A percentile compares a stretch with the other conserved stretches of the same genome.
Conservation (phyloP, 805 yeast genomes). For the Nakazawaea sp. region DNA sequence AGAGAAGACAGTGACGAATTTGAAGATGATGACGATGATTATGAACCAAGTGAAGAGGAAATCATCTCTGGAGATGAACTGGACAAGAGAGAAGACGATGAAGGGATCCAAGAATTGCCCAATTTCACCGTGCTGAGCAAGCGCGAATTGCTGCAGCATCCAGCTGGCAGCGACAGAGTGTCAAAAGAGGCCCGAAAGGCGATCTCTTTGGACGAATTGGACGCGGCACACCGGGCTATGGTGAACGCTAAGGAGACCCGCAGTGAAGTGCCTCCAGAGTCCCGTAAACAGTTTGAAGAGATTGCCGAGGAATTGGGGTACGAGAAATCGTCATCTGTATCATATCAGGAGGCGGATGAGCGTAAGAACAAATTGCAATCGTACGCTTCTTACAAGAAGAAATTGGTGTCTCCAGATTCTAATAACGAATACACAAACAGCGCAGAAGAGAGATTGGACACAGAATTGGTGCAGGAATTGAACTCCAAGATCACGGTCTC, state of each 20-base stretch:
- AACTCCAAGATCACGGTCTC: conserved; percentile 50
- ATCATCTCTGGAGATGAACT: conserved; percentile 53
- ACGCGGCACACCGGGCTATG: conserved; percentile 53
- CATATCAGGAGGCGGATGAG: conserved; percentile 41
- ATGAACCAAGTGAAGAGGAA: conserved; percentile 45
- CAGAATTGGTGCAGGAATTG: conserved; percentile 47
- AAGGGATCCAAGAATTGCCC: conserved; percentile 52
- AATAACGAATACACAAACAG: conserved; percentile 52
- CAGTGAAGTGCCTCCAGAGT: conserved; percentile 24
- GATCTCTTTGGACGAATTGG: conserved; percentile 44
- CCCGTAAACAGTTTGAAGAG: conserved; percentile 20
- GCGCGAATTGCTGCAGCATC: conserved; percentile 14
- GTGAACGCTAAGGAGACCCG: conserved; percentile 45
- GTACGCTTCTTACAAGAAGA: conserved; percentile 51
- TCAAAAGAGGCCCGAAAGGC: conserved; percentile 38
- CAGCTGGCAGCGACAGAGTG: conserved; percentile 21
- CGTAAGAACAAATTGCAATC: conserved; percentile 47
- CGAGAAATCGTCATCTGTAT: conserved; percentile 36
- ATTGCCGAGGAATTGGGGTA: conserved; percentile 32
- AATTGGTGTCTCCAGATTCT: conserved; percentile 53
- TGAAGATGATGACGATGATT: conserved; percentile 15
- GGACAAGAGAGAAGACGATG: conserved; percentile 46
- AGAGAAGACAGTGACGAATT: conserved; percentile 10
- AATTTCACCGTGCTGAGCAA: conserved; percentile 35
- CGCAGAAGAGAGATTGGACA: conserved; percentile 56